Evolutionary conservation across 2,329 filamentous ascomycete genomes (phyloP).

Genomic region (Exophiala oligosperma): DNA sequence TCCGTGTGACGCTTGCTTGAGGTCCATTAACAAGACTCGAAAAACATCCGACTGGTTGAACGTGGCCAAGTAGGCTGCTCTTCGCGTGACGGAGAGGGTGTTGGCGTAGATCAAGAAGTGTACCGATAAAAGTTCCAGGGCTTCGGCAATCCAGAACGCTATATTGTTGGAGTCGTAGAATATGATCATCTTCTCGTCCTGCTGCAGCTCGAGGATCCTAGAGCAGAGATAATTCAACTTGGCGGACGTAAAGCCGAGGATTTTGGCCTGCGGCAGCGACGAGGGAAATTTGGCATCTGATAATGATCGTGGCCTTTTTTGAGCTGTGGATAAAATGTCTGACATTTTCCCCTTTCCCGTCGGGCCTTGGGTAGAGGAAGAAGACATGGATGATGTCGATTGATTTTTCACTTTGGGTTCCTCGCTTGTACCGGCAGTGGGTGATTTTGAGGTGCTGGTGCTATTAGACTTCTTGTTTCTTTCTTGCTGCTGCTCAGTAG

Average conservation of each 20-base stretch:
- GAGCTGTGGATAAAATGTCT: background rate
- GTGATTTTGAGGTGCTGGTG: conserved; percentile 12
- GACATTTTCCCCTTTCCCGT: background rate
- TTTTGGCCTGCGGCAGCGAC: conserved; percentile 55
- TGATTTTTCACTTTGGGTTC: conserved; percentile 26
- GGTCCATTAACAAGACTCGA: conserved; percentile 83
- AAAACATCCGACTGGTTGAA: conserved; percentile 72
- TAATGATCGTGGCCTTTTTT: conserved; percentile 45
- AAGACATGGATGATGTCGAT: conserved; percentile 3
- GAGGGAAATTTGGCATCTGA: conserved; percentile 53
- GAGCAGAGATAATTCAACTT: conserved; percentile 87
- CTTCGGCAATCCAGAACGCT: conserved; percentile 81
- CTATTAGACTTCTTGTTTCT: conserved; percentile 11
- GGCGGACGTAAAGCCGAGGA: conserved; percentile 79
- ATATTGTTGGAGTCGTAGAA: conserved; percentile 90
- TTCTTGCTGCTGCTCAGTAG: conserved; percentile 18
- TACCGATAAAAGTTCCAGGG: conserved; percentile 69
- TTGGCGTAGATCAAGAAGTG: conserved; percentile 60
- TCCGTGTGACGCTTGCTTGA: conserved; percentile 85
- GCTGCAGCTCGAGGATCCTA: conserved; percentile 66
- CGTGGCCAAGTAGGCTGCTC: conserved; percentile 72
- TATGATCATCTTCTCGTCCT: conserved; percentile 79
- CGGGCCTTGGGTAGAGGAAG: background rate
- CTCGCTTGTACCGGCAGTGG: conserved; percentile 14
- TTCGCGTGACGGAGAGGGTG: conserved; percentile 59